Conservation (phyloP, 805 yeast genomes). For the Kluyveromyces siamensis region DNA sequence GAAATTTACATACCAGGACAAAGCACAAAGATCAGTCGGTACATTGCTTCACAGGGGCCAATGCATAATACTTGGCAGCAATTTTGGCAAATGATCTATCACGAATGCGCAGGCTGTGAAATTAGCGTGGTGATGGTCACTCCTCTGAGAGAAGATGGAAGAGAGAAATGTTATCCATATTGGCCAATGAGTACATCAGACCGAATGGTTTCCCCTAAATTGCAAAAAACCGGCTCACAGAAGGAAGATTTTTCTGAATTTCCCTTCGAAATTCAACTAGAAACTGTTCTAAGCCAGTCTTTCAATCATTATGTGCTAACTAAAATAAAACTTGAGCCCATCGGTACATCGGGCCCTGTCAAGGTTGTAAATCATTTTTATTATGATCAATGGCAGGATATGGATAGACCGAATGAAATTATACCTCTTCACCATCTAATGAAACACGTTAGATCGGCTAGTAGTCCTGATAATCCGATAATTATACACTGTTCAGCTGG, state of each 20-base stretch:
- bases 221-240: conserved; percentile 17
- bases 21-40: conserved; percentile 26
- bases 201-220: conserved; percentile 6
- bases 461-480: conserved; percentile 36
- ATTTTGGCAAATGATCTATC: conserved; percentile 81
- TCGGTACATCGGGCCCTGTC: conserved; percentile 31
- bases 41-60: conserved; percentile 78
- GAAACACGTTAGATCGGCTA: conserved; percentile 22
- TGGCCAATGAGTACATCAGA: conserved; percentile 42
- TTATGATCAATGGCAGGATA: conserved; percentile 76
- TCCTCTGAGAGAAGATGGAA: conserved; percentile 58
- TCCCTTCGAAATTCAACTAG: conserved; percentile 12
- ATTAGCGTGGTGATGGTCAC: conserved; percentile 66
- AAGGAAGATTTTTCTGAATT: conserved; percentile 17
- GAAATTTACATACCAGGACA: conserved; percentile 21
- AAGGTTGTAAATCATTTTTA: conserved; percentile 53
- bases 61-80: conserved; percentile 62
- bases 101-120: conserved; percentile 48
- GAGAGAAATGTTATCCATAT: conserved; percentile 71
- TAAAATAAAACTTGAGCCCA: conserved; percentile 14
- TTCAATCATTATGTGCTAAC: conserved; percentile 19
- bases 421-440: conserved; percentile 27
- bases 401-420: conserved; percentile 46
- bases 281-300: conserved; percentile 13
- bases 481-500: conserved; percentile 95